These are phyloP conservation scores for Fragilariopsis cylindrus DNA, from an alignment of 108 stramenopile species.

Conservation along the genomic window DNA sequence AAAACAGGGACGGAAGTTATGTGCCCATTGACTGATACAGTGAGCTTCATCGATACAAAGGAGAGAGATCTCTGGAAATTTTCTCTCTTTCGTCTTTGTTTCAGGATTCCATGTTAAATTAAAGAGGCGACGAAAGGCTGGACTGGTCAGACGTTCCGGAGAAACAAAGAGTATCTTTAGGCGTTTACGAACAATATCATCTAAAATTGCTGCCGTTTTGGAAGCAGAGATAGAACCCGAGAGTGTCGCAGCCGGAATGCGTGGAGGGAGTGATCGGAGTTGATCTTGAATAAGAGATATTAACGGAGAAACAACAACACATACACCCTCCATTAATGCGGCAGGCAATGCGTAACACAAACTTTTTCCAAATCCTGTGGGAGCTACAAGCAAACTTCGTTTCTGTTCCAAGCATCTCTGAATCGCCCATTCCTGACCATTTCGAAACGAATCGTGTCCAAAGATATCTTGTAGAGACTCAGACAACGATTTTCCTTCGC, in stretches of 20 bases:
- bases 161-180: conserved; percentile 90
- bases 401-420: conserved; percentile 66
- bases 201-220: conserved; percentile 77
- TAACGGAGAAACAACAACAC: conserved; percentile 95
- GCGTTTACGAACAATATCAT: conserved; percentile 72
- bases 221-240: conserved; percentile 67
- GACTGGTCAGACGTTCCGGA: conserved; percentile 89
- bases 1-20: conserved; percentile 97
- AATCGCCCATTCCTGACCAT: conserved; percentile 93
- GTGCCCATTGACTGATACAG: conserved; percentile 92
- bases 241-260: conserved; percentile 84
- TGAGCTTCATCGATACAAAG: conserved; percentile 97
- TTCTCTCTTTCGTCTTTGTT: conserved; percentile 55
- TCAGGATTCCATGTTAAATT: conserved; percentile 66
- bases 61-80: conserved; percentile 84
- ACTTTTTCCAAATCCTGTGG: conserved; percentile 98
- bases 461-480: conserved; percentile 53
- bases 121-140: conserved; percentile 89
- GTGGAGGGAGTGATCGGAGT: conserved; percentile 79
- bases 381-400: conserved; percentile 87
- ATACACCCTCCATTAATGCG: conserved; percentile 84
- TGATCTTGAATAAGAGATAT: conserved; percentile 97
- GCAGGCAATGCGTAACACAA: conserved; percentile 97
- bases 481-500: conserved; percentile 20
- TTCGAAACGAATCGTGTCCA: conserved; percentile 75